phyloP scores from a whole-genome alignment of 495 filamentous ascomycete genomes.

The Bryoglossum gracile region DNA sequence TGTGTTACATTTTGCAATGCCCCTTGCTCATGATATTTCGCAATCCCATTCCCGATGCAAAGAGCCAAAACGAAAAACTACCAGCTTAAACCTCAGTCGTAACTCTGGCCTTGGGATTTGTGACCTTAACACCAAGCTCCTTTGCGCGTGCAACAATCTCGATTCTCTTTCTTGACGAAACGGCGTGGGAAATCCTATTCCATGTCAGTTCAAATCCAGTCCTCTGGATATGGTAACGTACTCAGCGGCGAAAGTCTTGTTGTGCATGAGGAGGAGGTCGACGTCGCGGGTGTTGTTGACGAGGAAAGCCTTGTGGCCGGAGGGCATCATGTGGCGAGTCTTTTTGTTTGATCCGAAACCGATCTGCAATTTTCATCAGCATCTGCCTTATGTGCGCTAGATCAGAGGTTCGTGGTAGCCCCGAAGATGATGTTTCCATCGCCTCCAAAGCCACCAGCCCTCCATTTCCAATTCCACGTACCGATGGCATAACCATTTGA shows the following conservation, averaged over 20 bases:
- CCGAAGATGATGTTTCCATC: not conserved
- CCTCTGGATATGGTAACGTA: slow-evolving; percentile 43
- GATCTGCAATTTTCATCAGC: slow-evolving; percentile 53
- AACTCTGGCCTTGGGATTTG: slow-evolving; percentile 96
- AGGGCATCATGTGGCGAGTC: slow-evolving; percentile 97
- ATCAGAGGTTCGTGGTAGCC: slow-evolving; percentile 2
- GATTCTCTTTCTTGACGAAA: slow-evolving; percentile 96
- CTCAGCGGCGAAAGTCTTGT: slow-evolving; percentile 97
- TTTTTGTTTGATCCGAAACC: slow-evolving; percentile 98
- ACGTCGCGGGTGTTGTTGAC: slow-evolving; percentile 93
- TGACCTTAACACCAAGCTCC: slow-evolving; percentile 97
- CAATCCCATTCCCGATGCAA: slow-evolving; percentile 26
- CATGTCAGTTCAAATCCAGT: slow-evolving; percentile 9
- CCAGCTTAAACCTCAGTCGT: slow-evolving; percentile 83
- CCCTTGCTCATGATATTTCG: slow-evolving; percentile 20
- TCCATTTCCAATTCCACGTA: slow-evolving; percentile 45
- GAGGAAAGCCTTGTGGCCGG: slow-evolving; percentile 99
- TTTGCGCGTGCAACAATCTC: slow-evolving; percentile 94
- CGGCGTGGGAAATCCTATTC: slow-evolving; percentile 84
- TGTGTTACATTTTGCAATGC: slow-evolving; percentile 22
- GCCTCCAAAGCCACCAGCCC: slow-evolving; percentile 4
- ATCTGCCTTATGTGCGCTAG: slow-evolving; percentile 3
- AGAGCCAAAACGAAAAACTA: slow-evolving; percentile 21
- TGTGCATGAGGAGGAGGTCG: slow-evolving; percentile 99
- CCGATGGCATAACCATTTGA: slow-evolving; percentile 93